These are phyloP conservation scores for Leptographium lundbergii DNA, from an alignment of 2,329 filamentous ascomycete species.

Conservation along the genomic window DNA sequence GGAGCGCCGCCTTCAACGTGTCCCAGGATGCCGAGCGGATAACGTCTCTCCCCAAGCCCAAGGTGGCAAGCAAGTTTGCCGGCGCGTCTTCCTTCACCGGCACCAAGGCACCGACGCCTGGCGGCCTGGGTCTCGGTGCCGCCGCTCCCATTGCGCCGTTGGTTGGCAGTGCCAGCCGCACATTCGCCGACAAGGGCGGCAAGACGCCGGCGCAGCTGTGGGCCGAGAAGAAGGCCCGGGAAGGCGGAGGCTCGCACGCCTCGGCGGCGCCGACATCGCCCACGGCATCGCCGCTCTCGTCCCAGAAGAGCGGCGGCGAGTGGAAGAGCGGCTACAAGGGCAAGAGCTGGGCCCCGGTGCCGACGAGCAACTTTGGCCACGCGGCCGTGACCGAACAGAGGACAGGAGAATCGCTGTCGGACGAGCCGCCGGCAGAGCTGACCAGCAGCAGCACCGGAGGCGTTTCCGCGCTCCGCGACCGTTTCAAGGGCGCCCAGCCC, in stretches of 20 bases:
- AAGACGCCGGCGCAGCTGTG: conserved; percentile 95
- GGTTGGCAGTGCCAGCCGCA: conserved; percentile 72
- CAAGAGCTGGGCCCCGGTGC: conserved; percentile 80
- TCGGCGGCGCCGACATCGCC: conserved; percentile 21
- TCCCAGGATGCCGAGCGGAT: conserved; percentile 58
- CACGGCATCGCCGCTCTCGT: conserved; percentile 29
- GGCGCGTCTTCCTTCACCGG: conserved; percentile 61
- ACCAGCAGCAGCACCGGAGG: conserved; percentile 45
- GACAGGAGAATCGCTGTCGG: conserved; percentile 39
- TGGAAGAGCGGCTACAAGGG: conserved; percentile 90
- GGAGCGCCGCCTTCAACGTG: conserved; percentile 58
- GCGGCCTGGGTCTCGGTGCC: conserved; percentile 49
- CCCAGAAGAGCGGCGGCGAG: conserved; percentile 62
- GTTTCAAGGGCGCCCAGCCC: conserved; percentile 65
- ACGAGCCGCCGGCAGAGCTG: conserved; percentile 20
- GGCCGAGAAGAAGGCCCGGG: conserved; percentile 91
- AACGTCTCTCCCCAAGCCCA: conserved; percentile 83
- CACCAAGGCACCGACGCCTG: conserved; percentile 78
- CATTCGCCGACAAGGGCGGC: conserved; percentile 86
- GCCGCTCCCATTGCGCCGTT: conserved; percentile 50
- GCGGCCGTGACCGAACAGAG: conserved; percentile 44
- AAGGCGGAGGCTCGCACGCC: conserved; percentile 36
- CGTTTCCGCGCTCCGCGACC: conserved; percentile 65
- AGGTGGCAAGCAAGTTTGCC: conserved; percentile 82
- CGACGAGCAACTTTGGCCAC: conserved; percentile 59